phyloP scores from a whole-genome alignment of 2,329 filamentous ascomycete genomes.

The Alternaria incomplexa region DNA sequence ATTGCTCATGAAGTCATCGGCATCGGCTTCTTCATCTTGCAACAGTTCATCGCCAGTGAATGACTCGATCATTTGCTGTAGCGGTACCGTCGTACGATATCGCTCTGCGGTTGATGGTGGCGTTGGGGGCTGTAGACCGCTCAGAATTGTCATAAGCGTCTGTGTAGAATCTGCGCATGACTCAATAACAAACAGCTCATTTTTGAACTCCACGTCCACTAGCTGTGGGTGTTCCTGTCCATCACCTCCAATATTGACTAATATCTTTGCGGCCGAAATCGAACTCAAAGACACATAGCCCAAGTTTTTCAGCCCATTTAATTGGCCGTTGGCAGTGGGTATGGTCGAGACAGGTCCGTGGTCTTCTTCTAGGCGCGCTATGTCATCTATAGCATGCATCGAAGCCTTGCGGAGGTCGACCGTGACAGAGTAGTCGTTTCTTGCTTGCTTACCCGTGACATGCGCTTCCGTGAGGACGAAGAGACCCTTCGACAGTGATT shows the following conservation, averaged over 20 bases:
- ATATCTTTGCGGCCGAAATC: slow-evolving; percentile 79
- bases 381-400: slow-evolving; percentile 81
- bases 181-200: slow-evolving; percentile 87
- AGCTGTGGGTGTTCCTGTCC: slow-evolving; percentile 66
- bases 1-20: slow-evolving; percentile 47
- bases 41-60: slow-evolving; percentile 86
- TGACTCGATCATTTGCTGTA: slow-evolving; percentile 87
- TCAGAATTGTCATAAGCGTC: slow-evolving; percentile 80
- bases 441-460: slow-evolving; percentile 70
- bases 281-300: slow-evolving; percentile 89
- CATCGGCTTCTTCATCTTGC: slow-evolving; percentile 63
- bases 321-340: slow-evolving; percentile 49
- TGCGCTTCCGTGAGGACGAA: slow-evolving; percentile 80
- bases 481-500: slow-evolving; percentile 75
- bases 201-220: slow-evolving; percentile 80
- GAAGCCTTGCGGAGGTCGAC: slow-evolving; percentile 80
- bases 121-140: slow-evolving; percentile 80
- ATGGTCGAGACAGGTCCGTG: slow-evolving; percentile 11
- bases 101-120: slow-evolving; percentile 83
- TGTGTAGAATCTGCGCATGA: slow-evolving; percentile 97
- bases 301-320: slow-evolving; percentile 60
- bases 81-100: slow-evolving; percentile 82
- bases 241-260: slow-evolving; percentile 65
- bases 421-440: slow-evolving; percentile 67
- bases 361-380: slow-evolving; percentile 54